Evolutionary conservation across 2,329 filamentous ascomycete species (phyloP).

Genomic region (Colletotrichum lupini): DNA sequence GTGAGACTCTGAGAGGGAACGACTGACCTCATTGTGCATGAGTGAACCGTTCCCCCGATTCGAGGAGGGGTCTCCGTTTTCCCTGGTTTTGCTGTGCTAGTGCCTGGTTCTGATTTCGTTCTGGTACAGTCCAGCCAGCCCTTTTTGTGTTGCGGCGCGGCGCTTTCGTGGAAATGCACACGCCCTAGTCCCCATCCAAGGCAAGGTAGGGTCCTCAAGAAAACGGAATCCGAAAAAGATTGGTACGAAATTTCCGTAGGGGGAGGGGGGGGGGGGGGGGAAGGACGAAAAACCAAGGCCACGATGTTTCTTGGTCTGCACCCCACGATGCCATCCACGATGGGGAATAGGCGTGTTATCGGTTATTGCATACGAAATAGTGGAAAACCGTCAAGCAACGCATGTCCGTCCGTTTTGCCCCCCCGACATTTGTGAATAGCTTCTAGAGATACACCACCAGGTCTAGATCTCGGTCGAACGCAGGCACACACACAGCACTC

Average conservation of each 20-base stretch:
- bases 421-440: background rate
- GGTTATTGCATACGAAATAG: constrained; percentile 8
- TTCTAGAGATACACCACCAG: background rate
- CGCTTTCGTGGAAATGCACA: background rate
- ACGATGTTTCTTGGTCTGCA: background rate
- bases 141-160: background rate
- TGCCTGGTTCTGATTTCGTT: too few species aligned
- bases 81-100: background rate
- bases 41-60: constrained; percentile 3
- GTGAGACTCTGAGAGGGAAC: background rate
- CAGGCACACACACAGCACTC: background rate
- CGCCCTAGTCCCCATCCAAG: background rate
- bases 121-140: too few species aligned
- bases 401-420: background rate
- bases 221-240: background rate
- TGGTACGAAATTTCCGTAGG: too few species aligned
- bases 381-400: background rate
- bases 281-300: background rate
- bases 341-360: background rate
- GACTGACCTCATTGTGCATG: constrained; percentile 31
- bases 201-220: background rate
- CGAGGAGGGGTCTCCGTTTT: constrained; percentile 12
- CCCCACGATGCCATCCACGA: background rate
- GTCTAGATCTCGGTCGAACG: background rate
- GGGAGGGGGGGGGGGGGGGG: too few species aligned